Base-by-base conservation (phyloP, 225 moss, liverwort and hornwort species). In the Lunularia cruciata region DNA sequence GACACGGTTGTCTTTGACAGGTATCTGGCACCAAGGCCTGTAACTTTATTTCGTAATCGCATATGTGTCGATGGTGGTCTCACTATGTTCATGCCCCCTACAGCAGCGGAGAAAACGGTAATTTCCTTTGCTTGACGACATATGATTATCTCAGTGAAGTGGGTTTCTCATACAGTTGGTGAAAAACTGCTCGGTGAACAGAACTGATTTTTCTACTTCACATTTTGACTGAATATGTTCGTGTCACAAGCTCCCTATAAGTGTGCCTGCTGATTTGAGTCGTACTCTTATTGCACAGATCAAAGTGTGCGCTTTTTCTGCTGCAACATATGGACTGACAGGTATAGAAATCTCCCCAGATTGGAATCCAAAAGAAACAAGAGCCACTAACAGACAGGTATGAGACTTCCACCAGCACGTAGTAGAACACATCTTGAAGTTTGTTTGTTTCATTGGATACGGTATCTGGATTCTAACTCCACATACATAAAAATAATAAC, bases 81-180 rank as follows among this genome's bases (percentile, higher is more conserved):
- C 33, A 90, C 96, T 31, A 60, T 90, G 48, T 96, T 96, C 73
- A 92, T 96, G 87, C 96, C 96, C 36, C 92, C 96, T 1, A 92
- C 92, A 63, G 89, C 86, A 35, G 96, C 90, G 69, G 89, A 90
- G 14, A 28, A 79, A 72, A 96, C 96, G 54, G 92, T 93, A 75
- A 57, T 12, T 18, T n/a, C 23, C 0, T 67, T 32, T 9, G 54
- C 26, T 26, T 7, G 7, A 54, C n/a, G 12, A 5, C 25, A 9
- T 27, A 2, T 26, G 26, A 0, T 6, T n/a, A n/a, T n/a, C n/a
- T n/a, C n/a, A n/a, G n/a, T n/a, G n/a, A n/a, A n/a, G n/a, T n/a
- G n/a, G n/a, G n/a, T n/a, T n/a, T n/a, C n/a, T n/a, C n/a, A n/a
- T n/a, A n/a, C n/a, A n/a, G n/a, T n/a, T n/a, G n/a, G n/a, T n/a